These are phyloP conservation scores for Eustoma russellianum DNA, from an alignment of 257 asterid genomes.

Conservation along the genomic window DNA sequence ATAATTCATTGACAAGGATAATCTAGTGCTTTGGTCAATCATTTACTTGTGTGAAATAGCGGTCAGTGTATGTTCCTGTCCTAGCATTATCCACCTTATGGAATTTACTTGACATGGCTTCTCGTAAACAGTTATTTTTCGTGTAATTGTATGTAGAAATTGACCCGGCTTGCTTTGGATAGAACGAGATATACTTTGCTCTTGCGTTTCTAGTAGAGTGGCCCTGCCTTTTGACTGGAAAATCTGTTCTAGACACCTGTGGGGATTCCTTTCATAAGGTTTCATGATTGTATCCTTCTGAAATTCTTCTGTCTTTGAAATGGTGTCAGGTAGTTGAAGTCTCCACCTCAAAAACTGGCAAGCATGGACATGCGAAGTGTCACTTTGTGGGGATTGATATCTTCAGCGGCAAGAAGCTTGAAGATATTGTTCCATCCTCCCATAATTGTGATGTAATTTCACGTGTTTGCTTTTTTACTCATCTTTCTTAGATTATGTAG, in stretches of 20 bases:
- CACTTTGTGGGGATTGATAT: conserved; percentile 48
- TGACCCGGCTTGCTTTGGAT: too few relatives aligned
- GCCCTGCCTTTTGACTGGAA: background rate
- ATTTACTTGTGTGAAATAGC: too few relatives aligned
- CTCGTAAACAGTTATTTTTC: too few relatives aligned
- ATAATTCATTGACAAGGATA: too few relatives aligned
- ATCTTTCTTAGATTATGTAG: background rate
- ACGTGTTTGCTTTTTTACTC: background rate
- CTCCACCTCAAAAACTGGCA: conserved; percentile 51
- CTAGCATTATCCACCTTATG: too few relatives aligned
- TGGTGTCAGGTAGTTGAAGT: conserved; percentile 44
- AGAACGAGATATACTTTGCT: too few relatives aligned
- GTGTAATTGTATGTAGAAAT: too few relatives aligned
- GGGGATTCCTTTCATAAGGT: background rate
- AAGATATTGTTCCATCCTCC: conserved; percentile 45
- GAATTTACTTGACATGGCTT: too few relatives aligned
- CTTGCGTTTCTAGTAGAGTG: too few relatives aligned
- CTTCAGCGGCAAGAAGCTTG: conserved; percentile 44
- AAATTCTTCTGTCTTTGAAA: background rate
- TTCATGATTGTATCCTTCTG: background rate
- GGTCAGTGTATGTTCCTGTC: too few relatives aligned
- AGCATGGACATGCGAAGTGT: conserved; percentile 53
- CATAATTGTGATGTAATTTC: conserved; percentile 42
- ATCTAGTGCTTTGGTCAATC: too few relatives aligned
- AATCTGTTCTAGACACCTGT: background rate